These are phyloP conservation scores for Penicillium psychrofluorescens DNA, from an alignment of 495 filamentous ascomycete species.

Conservation along the genomic window DNA sequence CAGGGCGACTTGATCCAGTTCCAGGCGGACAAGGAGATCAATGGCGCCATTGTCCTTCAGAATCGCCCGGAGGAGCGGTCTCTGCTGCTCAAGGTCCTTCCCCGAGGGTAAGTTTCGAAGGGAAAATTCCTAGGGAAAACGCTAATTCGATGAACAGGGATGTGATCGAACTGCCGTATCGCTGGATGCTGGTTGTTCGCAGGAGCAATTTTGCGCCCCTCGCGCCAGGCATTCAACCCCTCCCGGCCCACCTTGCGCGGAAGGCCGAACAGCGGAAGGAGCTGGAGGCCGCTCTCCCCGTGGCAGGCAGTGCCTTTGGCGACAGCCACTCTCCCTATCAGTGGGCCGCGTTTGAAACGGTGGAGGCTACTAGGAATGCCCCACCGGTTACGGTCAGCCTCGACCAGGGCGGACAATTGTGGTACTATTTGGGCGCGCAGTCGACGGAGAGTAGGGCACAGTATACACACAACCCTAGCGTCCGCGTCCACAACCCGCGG, in stretches of 20 bases:
- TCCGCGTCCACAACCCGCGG: conserved; percentile 47
- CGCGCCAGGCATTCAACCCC: conserved; percentile 48
- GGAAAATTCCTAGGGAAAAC: no score
- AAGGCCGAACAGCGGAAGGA: conserved; percentile 40
- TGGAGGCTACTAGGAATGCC: conserved; percentile 36
- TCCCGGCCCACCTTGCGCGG: conserved; percentile 49
- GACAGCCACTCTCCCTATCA: conserved; percentile 50
- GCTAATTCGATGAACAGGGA: conserved; percentile 25
- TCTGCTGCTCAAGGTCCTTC: conserved; percentile 76
- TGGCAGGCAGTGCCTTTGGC: conserved; percentile 51
- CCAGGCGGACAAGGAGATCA: conserved; percentile 84
- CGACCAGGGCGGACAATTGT: conserved; percentile 62
- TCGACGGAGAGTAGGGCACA: conserved; percentile 91
- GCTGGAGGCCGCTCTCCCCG: conserved; percentile 43
- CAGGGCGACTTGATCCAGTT: conserved; percentile 78
- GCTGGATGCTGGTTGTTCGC: conserved; percentile 48
- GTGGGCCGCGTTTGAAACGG: conserved; percentile 78
- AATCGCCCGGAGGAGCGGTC: conserved; percentile 61
- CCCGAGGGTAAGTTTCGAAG: conserved; percentile 65
- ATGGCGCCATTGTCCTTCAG: conserved; percentile 82
- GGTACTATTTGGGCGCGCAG: conserved; percentile 79
- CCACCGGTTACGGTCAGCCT: conserved; percentile 59
- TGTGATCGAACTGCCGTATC: conserved; percentile 47
- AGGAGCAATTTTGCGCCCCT: conserved; percentile 44
- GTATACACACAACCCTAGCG: conserved; percentile 75